Conservation (phyloP, 2,329 filamentous ascomycete species). For the Neonectria hederae region DNA sequence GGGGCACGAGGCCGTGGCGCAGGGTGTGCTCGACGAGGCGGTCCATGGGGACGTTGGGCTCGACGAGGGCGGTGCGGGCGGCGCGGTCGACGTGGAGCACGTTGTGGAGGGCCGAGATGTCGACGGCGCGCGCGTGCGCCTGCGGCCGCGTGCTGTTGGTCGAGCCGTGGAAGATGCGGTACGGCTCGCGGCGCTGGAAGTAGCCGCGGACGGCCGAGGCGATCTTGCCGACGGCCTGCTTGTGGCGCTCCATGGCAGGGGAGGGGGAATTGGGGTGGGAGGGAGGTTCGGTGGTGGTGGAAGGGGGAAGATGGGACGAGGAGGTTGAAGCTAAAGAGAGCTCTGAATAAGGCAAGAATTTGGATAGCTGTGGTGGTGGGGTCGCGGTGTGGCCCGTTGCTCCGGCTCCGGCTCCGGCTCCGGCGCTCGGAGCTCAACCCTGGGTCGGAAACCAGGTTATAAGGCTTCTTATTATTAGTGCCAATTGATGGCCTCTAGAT, state of each 20-base stretch:
- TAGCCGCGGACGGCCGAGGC: conserved; percentile 54
- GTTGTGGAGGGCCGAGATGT: conserved; percentile 34
- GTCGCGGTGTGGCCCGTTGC: background rate
- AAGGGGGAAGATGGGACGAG: background rate
- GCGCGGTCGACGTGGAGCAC: conserved; percentile 24
- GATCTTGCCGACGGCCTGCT: conserved; percentile 54
- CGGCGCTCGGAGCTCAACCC: background rate
- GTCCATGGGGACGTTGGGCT: conserved; percentile 77
- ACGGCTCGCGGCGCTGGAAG: conserved; percentile 60
- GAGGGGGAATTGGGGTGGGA: background rate
- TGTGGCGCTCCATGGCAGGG: conserved; percentile 57
- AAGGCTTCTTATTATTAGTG: too few species aligned
- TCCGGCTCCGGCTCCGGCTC: background rate
- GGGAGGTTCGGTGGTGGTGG: conserved; percentile 44
- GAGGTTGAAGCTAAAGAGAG: background rate
- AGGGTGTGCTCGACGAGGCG: conserved; percentile 66
- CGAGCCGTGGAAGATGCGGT: conserved; percentile 76
- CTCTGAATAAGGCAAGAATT: background rate
- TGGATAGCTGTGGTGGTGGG: background rate
- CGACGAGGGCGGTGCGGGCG: conserved; percentile 54
- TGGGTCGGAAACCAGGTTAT: too few species aligned
- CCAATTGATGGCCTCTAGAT: too few species aligned
- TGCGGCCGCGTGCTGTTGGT: conserved; percentile 75
- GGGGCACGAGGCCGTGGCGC: conserved; percentile 64
- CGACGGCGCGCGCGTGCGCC: conserved; percentile 27